Evolutionary conservation across 495 filamentous ascomycete genomes (phyloP), one percentile per base, ranked within the genome.

Genomic region (Penicillium taxi): DNA sequence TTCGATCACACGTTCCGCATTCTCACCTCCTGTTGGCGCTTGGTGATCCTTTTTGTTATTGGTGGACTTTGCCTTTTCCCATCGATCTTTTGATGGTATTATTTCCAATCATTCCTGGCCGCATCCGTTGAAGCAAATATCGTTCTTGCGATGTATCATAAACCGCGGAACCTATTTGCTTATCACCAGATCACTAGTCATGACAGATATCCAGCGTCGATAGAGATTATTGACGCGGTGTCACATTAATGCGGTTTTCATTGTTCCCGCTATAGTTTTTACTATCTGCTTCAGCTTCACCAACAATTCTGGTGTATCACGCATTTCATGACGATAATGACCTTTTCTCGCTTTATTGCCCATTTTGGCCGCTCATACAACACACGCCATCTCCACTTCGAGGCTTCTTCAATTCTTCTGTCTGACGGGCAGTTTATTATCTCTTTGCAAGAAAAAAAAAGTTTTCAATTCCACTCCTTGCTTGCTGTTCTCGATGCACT

Each of bases 81-180:
- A n/a, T 35, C 11, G 28, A 32, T 28, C 27, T 30, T 21, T 27
- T 30, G 20, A 33, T 42, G 31, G 16, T 29, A 21, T 30, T n/a
- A 26, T 14, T 24, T 12, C 21, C 14, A 25, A 20, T 41, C 44
- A 38, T 41, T 27, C 11, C 42, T 21, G 13, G 21, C 37, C 9
- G 33, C 39, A 9, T 13, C 14, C 39, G 40, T 14, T 13, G 20
- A 13, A 6, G 5, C 16, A 16, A 26, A 14, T 27, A 27, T 37
- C 23, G 26, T 46, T 52, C 55, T 51, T 58, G 63, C 63, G 63
- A 67, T 58, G 63, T 41, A 47, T 45, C 42, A 67, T 67, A 67
- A 67, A 67, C 63, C 63, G 63, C 63, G 56, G 45, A 48, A 41
- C 4, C 27, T 27, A 5, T 27, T 45, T 35, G 32, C 27, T 16